A percentile compares a stretch with the other conserved stretches of the same genome.
Conservation (phyloP, 2,329 filamentous ascomycete genomes). For the Alternaria gaisen region DNA sequence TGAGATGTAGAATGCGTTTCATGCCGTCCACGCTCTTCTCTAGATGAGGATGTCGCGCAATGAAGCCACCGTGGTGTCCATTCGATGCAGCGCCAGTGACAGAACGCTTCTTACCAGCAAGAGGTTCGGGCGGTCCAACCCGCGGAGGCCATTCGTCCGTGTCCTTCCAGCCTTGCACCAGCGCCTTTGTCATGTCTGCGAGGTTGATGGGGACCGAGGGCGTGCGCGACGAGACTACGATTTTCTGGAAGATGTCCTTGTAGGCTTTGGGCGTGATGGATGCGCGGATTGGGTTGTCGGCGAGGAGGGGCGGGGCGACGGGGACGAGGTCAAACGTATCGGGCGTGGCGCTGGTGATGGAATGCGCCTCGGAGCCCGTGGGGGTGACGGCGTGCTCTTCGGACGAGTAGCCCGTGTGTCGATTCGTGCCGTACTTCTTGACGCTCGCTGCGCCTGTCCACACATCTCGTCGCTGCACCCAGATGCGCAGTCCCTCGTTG, state of each 20-base stretch:
- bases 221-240: slow-evolving; percentile 79
- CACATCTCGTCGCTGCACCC: slow-evolving; percentile 76
- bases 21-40: slow-evolving; percentile 57
- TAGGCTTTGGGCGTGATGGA: slow-evolving; percentile 79
- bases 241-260: slow-evolving; percentile 86
- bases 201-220: slow-evolving; percentile 91
- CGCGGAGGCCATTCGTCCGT: slow-evolving; percentile 92
- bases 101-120: slow-evolving; percentile 50
- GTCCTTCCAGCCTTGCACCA: slow-evolving; percentile 90
- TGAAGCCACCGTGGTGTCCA: slow-evolving; percentile 38
- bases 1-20: slow-evolving; percentile 55
- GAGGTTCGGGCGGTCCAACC: slow-evolving; percentile 59
- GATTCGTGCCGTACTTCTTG: slow-evolving; percentile 47
- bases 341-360: slow-evolving; percentile 13
- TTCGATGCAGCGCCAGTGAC: slow-evolving; percentile 21
- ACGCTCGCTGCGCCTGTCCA: slow-evolving; percentile 79
- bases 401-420: slow-evolving; percentile 16
- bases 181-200: slow-evolving; percentile 77
- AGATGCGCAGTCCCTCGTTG: slow-evolving; percentile 86
- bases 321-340: slow-evolving; percentile 65
- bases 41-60: slow-evolving; percentile 52
- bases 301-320: slow-evolving; percentile 75
- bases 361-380: slow-evolving; percentile 15
- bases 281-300: slow-evolving; percentile 77
- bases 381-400: slow-evolving; percentile 17